These are phyloP conservation scores for Saccharomyces mikatae DNA, from an alignment of 805 yeast species.

Conservation along the genomic window DNA sequence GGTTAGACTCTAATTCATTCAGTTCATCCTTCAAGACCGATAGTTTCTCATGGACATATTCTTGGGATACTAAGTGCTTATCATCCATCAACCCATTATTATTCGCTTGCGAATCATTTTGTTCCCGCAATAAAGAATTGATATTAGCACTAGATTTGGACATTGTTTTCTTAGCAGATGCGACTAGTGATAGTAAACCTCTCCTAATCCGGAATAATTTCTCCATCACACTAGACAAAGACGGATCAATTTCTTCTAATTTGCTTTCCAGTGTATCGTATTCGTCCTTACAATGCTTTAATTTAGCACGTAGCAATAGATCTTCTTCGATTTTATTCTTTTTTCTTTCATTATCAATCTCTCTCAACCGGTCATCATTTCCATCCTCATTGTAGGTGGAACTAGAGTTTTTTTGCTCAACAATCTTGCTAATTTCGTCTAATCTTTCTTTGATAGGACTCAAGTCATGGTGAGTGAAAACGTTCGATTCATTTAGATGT, in stretches of 20 bases:
- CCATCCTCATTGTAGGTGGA: slow-evolving; percentile 12
- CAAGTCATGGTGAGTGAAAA: slow-evolving; percentile 78
- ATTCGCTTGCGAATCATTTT: background rate
- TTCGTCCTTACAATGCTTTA: slow-evolving; percentile 52
- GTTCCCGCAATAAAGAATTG: slow-evolving; percentile 1
- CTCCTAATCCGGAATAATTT: slow-evolving; percentile 57
- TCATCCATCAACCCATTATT: slow-evolving; percentile 7
- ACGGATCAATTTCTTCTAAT: slow-evolving; percentile 45
- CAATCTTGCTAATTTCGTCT: slow-evolving; percentile 58
- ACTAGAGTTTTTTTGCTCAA: slow-evolving; percentile 33
- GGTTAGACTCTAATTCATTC: slow-evolving; percentile 36
- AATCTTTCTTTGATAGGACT: slow-evolving; percentile 69
- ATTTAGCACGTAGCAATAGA: slow-evolving; percentile 54
- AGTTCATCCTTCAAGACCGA: slow-evolving; percentile 33
- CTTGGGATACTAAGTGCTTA: slow-evolving; percentile 12
- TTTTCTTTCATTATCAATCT: slow-evolving; percentile 23
- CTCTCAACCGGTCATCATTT: slow-evolving; percentile 11
- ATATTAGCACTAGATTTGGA: slow-evolving; percentile 3
- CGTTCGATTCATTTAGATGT: slow-evolving; percentile 73
- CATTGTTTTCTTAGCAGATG: slow-evolving; percentile 27
- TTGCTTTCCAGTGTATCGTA: slow-evolving; percentile 50
- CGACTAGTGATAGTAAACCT: slow-evolving; percentile 45
- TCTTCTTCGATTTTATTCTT: slow-evolving; percentile 50
- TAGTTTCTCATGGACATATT: slow-evolving; percentile 25
- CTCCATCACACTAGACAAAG: slow-evolving; percentile 45